Base-by-base conservation (phyloP, 345 rosid species). In the Chamaenerion angustifolium region DNA sequence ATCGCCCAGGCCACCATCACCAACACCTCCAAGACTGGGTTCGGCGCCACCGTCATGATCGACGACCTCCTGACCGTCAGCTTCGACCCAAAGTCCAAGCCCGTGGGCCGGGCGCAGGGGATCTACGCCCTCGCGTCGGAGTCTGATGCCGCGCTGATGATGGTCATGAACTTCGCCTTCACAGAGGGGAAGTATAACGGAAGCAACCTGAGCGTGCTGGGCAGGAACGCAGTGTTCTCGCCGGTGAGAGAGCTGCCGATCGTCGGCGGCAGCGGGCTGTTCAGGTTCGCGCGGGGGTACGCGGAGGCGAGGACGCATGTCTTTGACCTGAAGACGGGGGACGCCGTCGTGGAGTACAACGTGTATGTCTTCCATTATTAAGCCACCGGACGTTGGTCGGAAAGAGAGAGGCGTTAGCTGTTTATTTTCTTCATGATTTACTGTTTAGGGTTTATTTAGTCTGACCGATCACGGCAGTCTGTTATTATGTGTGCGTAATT, bases 101-200 rank as follows among this genome's bases (percentile, higher is more conserved):
- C 65, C 18, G 75, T 81, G 8, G 82, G 89, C 27, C 71, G 67
- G 16, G 89, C 81, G 10, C 77, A 78, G 49, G 80, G 85, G 45
- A 59, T 78, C 46, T 81, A 76, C 13, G 58, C 68, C 11, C 51
- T 57, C 0, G 68, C 80, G 1, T 65, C 71, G 11, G 80, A 54
- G 52, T 11, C 49, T 7, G 74, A 57, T 3, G 0, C 65, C 2
- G 64, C 73, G 11, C 54, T 81, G 10, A 47, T 77, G 4, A 71
- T 76, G 82, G 77, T 65, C 10, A 60, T 71, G 64, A 76, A 76
- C 65, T 69, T 78, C 11, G 75, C 43, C 19, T 81, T 81, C 71
- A 60, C 62, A 8, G 71, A 71, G 52, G 88, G 84, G 17, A 68
- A 76, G 69, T 78, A 65, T 58, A 81, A 78, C 1, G 89, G 85